These are phyloP conservation scores for Colletotrichum horii DNA, from an alignment of 2,329 filamentous ascomycete genomes.

Conservation along the genomic window DNA sequence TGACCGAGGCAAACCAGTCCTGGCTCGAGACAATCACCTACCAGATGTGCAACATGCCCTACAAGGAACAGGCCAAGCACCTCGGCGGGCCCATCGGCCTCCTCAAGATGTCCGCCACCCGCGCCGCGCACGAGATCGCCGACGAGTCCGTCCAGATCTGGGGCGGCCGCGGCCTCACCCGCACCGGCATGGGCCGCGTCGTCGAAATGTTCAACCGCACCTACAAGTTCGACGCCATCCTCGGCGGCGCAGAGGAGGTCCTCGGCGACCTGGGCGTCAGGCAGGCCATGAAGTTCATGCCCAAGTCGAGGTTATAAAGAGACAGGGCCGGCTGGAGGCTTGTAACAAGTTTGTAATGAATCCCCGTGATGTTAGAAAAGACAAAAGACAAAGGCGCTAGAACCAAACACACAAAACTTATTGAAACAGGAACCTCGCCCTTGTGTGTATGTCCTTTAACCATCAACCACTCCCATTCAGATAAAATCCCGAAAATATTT, in stretches of 20 bases:
- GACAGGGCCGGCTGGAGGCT: rapidly evolving
- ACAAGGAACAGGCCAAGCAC: constrained; percentile 75
- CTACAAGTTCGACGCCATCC: constrained; percentile 80
- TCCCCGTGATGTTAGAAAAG: neutral
- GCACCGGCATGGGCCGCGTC: constrained; percentile 81
- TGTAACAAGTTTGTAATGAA: neutral
- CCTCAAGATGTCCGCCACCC: constrained; percentile 79
- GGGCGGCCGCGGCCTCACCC: constrained; percentile 80
- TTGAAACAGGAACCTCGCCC: neutral
- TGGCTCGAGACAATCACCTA: constrained; percentile 87
- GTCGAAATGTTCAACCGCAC: constrained; percentile 86
- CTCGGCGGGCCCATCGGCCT: constrained; percentile 83
- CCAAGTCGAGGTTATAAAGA: constrained; percentile 77
- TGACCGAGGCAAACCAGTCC: constrained; percentile 81
- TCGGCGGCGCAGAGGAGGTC: constrained; percentile 85
- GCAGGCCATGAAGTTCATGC: constrained; percentile 84
- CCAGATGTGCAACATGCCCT: constrained; percentile 87
- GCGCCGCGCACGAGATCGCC: constrained; percentile 81
- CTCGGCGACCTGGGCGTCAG: constrained; percentile 81
- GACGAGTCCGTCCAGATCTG: constrained; percentile 88
- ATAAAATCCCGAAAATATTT: neutral
- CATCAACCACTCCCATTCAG: neutral
- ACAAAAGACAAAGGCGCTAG: neutral
- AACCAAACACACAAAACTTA: neutral
- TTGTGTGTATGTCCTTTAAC: neutral